phyloP scores from a whole-genome alignment of 306 rosid genomes.

The Ormosia emarginata region DNA sequence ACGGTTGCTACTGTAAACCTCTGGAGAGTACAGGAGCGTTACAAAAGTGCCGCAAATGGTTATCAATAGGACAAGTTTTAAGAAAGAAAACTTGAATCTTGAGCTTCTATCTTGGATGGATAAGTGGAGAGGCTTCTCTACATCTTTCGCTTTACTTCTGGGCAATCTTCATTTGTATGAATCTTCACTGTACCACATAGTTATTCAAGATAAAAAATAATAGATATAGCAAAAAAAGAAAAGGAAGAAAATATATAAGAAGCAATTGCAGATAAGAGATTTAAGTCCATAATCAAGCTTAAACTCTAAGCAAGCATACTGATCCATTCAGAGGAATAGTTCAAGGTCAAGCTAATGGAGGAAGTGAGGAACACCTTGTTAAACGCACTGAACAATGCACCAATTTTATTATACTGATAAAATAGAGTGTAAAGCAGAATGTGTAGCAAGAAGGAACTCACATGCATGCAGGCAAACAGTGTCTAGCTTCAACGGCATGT shows the following conservation, averaged over 20 bases:
- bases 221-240: background rate
- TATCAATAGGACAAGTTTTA: slow-evolving; percentile 54
- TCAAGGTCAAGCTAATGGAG: background rate
- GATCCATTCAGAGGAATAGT: background rate
- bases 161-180: slow-evolving; percentile 51
- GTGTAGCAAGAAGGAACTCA: slow-evolving; percentile 32
- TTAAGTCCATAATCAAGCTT: background rate
- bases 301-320: slow-evolving; percentile 2
- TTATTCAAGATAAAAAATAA: slow-evolving; percentile 14
- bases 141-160: slow-evolving; percentile 53
- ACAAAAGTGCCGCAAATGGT: slow-evolving; percentile 60
- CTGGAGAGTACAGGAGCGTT: slow-evolving; percentile 67
- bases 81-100: slow-evolving; percentile 69
- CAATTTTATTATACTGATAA: background rate
- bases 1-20: slow-evolving; percentile 49
- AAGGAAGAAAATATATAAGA: background rate
- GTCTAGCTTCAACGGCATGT: slow-evolving; percentile 56
- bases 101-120: slow-evolving; percentile 60
- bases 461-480: slow-evolving; percentile 68
- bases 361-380: background rate
- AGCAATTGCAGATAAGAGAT: background rate
- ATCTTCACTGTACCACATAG: slow-evolving; percentile 57
- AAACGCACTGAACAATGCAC: background rate
- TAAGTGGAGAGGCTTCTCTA: slow-evolving; percentile 57
- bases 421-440: background rate